Percentiles rank a stretch among this genome's conserved stretches.
Conservation (phyloP, 2,329 filamentous ascomycete genomes). For the Immersiporthe knoxdaviesiana region DNA sequence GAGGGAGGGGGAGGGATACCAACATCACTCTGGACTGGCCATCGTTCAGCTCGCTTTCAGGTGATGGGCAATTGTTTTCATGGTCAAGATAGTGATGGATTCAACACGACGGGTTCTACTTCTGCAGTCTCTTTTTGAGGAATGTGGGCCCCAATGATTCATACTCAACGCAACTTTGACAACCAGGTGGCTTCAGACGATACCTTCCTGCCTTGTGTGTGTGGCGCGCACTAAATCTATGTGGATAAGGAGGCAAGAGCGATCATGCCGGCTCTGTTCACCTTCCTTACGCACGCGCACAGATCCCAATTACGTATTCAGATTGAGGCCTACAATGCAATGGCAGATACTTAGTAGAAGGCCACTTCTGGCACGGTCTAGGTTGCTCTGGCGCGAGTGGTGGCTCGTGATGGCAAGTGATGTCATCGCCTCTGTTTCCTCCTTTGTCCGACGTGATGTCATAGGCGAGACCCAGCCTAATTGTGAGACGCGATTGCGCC, state of each 20-base stretch:
- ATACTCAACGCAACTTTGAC: background rate
- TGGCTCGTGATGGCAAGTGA: constrained; percentile 7
- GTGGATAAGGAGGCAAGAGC: constrained; percentile 2
- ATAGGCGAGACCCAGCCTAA: background rate
- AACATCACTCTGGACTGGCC: constrained; percentile 19
- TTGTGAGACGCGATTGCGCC: constrained; percentile 3
- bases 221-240: background rate
- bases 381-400: background rate
- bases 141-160: background rate
- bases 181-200: background rate
- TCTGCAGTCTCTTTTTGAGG: background rate
- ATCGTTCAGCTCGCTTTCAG: background rate
- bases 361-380: background rate
- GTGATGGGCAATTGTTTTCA: background rate
- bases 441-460: constrained; percentile 14
- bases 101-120: background rate
- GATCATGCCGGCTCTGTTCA: background rate
- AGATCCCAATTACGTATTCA: constrained; percentile 11
- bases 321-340: background rate
- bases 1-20: too few relatives aligned
- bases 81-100: background rate
- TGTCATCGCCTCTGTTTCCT: constrained; percentile 1
- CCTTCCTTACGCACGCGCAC: background rate
- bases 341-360: background rate
- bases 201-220: background rate